Base-by-base conservation (phyloP, 2,329 filamentous ascomycete genomes). In the Orbilia quercus region DNA sequence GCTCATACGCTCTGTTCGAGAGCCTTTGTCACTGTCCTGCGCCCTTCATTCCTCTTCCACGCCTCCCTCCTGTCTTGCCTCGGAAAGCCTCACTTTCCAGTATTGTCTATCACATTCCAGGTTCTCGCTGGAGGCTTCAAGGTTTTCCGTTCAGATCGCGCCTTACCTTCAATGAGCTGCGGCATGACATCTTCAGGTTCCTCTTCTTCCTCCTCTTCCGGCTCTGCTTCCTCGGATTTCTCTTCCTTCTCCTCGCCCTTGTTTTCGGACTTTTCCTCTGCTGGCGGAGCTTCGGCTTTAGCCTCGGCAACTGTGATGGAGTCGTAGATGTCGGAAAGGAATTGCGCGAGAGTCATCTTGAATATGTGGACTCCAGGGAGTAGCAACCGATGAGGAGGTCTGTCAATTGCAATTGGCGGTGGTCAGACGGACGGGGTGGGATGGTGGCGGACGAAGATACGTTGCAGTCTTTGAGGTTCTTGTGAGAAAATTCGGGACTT, bases 131-230 rank as follows among this genome's bases (percentile, higher is more conserved):
- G 9, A 9, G 51, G 42, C 48, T 9, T n/a, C 36, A 53, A 34
- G 53, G 63, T 60, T 16, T 14, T 59, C 48, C 11, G 18, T 16
- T 54, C 16, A n/a, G 45, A 62, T 45, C 48, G 50, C 50, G 42
- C 89, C 91, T 86, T 83, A 98, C 95, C 92, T 87, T 96, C 92
- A 83, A 96, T 91, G 75, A 98, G 83, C 82, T 87, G 87, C 75
- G 93, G 91, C 87, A 96, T 96, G 78, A 90, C 88, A 81, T 98
- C 94, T 78, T 90, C 88, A 75, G 87, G 84, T 84, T 95, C 91
- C 76, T 93, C 90, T 75, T 94, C 91, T 58, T 95, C 91, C 73
- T 93, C 91, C n/a, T 92, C 90, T 36, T 80, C 77, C 58, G 79
- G 76, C 58, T 80, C 78, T 75, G 81, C 82, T 80, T 84, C 82